These are phyloP conservation scores for Gliomastix tumulicola DNA, from an alignment of 2,329 filamentous ascomycete genomes.

Conservation along the genomic window DNA sequence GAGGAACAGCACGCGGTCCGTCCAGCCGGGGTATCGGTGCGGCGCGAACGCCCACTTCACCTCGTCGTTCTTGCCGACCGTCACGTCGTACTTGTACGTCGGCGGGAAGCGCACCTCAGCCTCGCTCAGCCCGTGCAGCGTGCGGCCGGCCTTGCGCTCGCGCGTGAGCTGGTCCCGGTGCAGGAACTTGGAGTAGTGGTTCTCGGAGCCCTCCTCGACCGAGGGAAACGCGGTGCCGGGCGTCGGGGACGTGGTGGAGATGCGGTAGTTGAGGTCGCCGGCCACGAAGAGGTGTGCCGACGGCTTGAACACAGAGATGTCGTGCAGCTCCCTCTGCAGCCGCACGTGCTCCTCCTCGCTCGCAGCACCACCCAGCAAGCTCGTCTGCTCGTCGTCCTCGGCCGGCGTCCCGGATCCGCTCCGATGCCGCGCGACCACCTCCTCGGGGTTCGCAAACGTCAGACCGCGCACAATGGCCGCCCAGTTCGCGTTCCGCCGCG, in stretches of 20 bases:
- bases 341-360: conserved; percentile 22
- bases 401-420: conserved; percentile 8
- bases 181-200: conserved; percentile 63
- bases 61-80: conserved; percentile 17
- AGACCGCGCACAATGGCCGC: conserved; percentile 71
- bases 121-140: conserved; percentile 74
- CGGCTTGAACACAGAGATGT: conserved; percentile 66
- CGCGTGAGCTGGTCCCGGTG: conserved; percentile 70
- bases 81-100: conserved; percentile 79
- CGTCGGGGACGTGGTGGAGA: conserved; percentile 58
- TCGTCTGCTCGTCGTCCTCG: conserved; percentile 14
- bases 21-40: conserved; percentile 89
- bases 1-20: conserved; percentile 80
- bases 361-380: conserved; percentile 24
- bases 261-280: conserved; percentile 94
- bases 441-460: conserved; percentile 59
- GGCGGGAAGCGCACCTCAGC: conserved; percentile 73
- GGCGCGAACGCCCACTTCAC: conserved; percentile 66
- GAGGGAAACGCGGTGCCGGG: conserved; percentile 57
- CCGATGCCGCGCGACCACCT: conserved; percentile 20
- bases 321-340: conserved; percentile 40
- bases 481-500: conserved; percentile 82
- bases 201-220: conserved; percentile 43
- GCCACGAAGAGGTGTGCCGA: conserved; percentile 75
- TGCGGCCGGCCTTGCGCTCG: conserved; percentile 62